Conservation (phyloP, 2,329 filamentous ascomycete genomes). For the Arthrobotrys megalospora region DNA sequence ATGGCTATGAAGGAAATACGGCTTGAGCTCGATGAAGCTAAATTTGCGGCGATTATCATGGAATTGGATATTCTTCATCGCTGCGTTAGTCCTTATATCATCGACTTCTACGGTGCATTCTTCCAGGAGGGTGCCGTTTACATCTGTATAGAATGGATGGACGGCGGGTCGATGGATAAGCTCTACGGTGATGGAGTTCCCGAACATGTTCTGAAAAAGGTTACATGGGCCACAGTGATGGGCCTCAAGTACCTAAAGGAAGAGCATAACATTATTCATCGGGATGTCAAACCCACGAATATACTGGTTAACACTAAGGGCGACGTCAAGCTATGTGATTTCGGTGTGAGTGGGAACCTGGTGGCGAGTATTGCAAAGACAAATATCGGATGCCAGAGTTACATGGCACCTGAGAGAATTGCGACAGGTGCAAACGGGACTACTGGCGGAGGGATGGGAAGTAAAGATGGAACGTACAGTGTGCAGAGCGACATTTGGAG, state of each 20-base stretch:
- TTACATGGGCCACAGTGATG: slow-evolving; percentile 89
- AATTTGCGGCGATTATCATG: slow-evolving; percentile 97
- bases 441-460: slow-evolving; percentile 74
- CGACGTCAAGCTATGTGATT: slow-evolving; percentile 98
- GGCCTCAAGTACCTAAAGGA: slow-evolving; percentile 95
- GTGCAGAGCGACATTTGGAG: slow-evolving; percentile 99
- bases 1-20: slow-evolving; percentile 99
- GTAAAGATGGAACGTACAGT: slow-evolving; percentile 82
- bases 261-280: slow-evolving; percentile 98
- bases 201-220: slow-evolving; percentile 88
- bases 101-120: slow-evolving; percentile 98
- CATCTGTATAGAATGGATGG: slow-evolving; percentile 99
- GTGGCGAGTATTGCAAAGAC: slow-evolving; percentile 98
- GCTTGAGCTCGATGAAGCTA: slow-evolving; percentile 93
- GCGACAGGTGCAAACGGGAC: slow-evolving; percentile 84
- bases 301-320: slow-evolving; percentile 91
- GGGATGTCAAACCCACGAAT: slow-evolving; percentile 99
- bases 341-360: slow-evolving; percentile 95
- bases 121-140: slow-evolving; percentile 99
- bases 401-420: slow-evolving; percentile 98
- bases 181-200: slow-evolving; percentile 91
- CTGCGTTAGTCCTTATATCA: slow-evolving; percentile 94
- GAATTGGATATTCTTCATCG: slow-evolving; percentile 96
- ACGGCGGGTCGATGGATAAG: slow-evolving; percentile 97
- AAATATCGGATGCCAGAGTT: slow-evolving; percentile 98